Conservation (phyloP, 768 basidiomycete genomes). For the Lyophyllum atratum region DNA sequence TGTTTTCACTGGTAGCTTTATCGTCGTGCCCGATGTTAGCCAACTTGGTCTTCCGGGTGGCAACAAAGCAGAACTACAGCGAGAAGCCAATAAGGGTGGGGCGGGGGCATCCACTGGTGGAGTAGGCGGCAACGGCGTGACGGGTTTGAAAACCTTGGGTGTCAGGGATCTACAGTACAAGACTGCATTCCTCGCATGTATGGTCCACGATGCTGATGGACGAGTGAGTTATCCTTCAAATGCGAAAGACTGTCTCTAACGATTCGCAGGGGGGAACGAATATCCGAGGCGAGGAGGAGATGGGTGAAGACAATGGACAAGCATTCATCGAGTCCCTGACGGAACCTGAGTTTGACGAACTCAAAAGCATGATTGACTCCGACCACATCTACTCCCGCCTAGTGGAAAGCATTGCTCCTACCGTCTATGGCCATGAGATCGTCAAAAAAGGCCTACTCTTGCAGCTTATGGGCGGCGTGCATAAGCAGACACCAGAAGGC, state of each 20-base stretch:
- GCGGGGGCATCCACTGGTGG: slow-evolving; percentile 60
- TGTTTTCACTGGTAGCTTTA: slow-evolving; percentile 96
- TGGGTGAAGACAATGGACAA: slow-evolving; percentile 74
- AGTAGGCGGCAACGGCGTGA: slow-evolving; percentile 81
- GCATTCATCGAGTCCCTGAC: slow-evolving; percentile 89
- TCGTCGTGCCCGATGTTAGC: slow-evolving; percentile 97
- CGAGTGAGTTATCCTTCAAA: slow-evolving; percentile 56
- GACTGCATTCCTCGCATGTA: slow-evolving; percentile 97
- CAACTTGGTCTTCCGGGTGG: slow-evolving; percentile 95
- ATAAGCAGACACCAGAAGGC: slow-evolving; percentile 94
- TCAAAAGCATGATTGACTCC: slow-evolving; percentile 90
- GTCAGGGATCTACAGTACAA: slow-evolving; percentile 97
- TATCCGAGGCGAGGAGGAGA: slow-evolving; percentile 86
- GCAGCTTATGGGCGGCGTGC: slow-evolving; percentile 98
- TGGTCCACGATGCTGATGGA: slow-evolving; percentile 91
- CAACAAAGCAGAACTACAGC: slow-evolving; percentile 85
- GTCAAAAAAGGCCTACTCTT: slow-evolving; percentile 97
- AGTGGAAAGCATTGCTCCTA: slow-evolving; percentile 94
- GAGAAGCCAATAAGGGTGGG: slow-evolving; percentile 75
- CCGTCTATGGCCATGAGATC: slow-evolving; percentile 98
- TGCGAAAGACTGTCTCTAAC: slow-evolving; percentile 1
- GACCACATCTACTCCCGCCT: slow-evolving; percentile 94
- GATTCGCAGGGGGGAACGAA: slow-evolving; percentile 73
- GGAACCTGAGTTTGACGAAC: slow-evolving; percentile 92
- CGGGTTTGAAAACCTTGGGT: slow-evolving; percentile 91